These are phyloP conservation scores for Candida hispaniensis DNA, from an alignment of 805 yeast genomes.

Conservation along the genomic window DNA sequence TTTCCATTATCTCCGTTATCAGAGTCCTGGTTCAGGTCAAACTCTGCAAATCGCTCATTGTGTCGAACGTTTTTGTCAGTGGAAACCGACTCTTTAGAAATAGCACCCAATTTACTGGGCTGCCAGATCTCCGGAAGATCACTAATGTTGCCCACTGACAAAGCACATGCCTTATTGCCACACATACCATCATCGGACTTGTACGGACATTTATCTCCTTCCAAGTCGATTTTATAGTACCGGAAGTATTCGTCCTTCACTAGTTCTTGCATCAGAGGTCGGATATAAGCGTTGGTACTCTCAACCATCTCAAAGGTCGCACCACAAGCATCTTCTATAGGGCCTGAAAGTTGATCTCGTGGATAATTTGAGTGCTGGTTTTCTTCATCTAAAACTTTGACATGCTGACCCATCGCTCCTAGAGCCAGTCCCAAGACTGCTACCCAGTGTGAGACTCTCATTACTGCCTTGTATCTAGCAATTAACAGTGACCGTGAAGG, in stretches of 20 bases:
- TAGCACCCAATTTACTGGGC: conserved; percentile 55
- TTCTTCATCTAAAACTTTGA: conserved; percentile 11
- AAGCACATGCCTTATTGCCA: conserved; percentile 81
- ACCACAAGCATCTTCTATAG: conserved; percentile 22
- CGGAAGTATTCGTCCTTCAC: conserved; percentile 73
- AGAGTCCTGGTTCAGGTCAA: conserved; percentile 31
- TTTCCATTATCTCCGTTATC: conserved; percentile 23
- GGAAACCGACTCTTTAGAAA: conserved; percentile 32
- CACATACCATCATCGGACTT: conserved; percentile 78
- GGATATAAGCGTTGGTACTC: conserved; percentile 39
- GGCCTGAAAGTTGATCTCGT: conserved; percentile 16
- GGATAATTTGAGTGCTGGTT: conserved; percentile 2
- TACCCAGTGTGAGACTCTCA: not conserved
- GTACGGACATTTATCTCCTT: conserved; percentile 62
- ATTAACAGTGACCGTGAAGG: too few relatives aligned
- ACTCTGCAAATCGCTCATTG: conserved; percentile 21
- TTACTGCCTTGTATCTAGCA: too few relatives aligned
- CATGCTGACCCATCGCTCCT: conserved; percentile 2
- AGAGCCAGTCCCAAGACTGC: not conserved
- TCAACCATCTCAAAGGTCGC: conserved; percentile 37
- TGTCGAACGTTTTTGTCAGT: conserved; percentile 21
- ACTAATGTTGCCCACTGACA: conserved; percentile 62
- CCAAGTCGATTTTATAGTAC: conserved; percentile 76
- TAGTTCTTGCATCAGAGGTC: conserved; percentile 47
- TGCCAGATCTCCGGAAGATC: conserved; percentile 63